Evolutionary conservation across 305 asterid genomes (phyloP), one percentile per base, ranked within the genome.

Genomic region (Solanum hybrid): DNA sequence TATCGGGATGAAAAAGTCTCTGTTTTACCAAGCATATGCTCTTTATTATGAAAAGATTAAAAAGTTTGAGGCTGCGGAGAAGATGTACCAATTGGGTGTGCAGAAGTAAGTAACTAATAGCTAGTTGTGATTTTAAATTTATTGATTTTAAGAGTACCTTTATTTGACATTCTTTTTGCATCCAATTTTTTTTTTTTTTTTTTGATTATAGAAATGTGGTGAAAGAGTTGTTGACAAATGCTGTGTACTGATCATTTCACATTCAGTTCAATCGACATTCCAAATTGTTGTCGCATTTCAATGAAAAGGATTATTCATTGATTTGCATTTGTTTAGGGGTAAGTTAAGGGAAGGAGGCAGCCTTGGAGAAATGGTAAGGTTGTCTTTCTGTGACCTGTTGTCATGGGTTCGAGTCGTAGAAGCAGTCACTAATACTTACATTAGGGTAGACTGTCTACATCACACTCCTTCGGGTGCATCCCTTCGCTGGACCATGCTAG

Each of bases 21-120:
- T 95, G 89, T 97, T 95, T 94, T 97, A 96, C 92, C 96, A 94
- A 91, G 99, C 98, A 8, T 95, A 94, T 92, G 98, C 99, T 57
- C 98, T 97, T 81, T 96, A 95, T 89, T 97, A 93, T 86, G 98
- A 96, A 93, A 97, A 97, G 95, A 85, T 87, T 93, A 97, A 94
- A 93, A 97, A 94, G 93, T 96, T 93, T 90, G 98, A 95, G 36
- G 93, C 96, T 2, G 98, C 99, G 57, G 98, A 97, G 90, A 95
- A 90, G 93, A 93, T 97, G 92, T 96, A 95, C 91, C 97, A 92
- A 92, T 91, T 92, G 90, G 98, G 98, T 29, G 97, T 93, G 61
- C 97, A 94, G 89, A 97, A 96, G 99, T 97, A 95, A 94, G 96
- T 88, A 74, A 69, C 42, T 37, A 26, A 39, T 13, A 39, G 12